Percentiles rank a stretch among this genome's conserved stretches.
Evolutionary conservation across 2,329 filamentous ascomycete species (phyloP).

Genomic region (Myriangium duriaei): DNA sequence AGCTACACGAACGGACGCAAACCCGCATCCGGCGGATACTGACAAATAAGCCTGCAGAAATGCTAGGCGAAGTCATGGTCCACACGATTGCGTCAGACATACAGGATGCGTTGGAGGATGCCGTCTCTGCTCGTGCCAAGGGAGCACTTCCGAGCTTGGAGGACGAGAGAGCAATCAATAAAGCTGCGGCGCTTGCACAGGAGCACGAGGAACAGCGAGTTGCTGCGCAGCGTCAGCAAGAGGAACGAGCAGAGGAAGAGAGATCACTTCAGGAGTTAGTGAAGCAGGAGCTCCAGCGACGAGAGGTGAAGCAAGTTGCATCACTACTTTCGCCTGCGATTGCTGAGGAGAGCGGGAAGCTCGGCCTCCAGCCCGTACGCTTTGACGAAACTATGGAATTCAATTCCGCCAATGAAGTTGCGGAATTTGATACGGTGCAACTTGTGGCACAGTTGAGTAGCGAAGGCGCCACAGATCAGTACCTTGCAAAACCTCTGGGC

Average conservation of each 20-base stretch:
- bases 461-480: neutral
- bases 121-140: conserved; percentile 62
- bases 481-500: neutral
- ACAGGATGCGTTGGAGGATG: conserved; percentile 67
- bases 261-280: conserved; percentile 58
- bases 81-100: conserved; percentile 48
- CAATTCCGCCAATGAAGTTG: conserved; percentile 14
- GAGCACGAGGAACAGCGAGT: conserved; percentile 35
- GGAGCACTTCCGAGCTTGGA: conserved; percentile 73
- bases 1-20: conserved; percentile 56
- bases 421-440: conserved; percentile 9
- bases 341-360: neutral
- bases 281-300: conserved; percentile 57
- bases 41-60: conserved; percentile 53
- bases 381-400: conserved; percentile 20
- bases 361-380: conserved; percentile 1
- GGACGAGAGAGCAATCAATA: conserved; percentile 74
- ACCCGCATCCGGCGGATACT: conserved; percentile 60
- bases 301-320: conserved; percentile 32
- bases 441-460: conserved; percentile 1
- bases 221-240: conserved; percentile 25
- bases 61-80: conserved; percentile 53
- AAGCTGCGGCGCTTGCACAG: conserved; percentile 53
- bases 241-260: conserved; percentile 49
- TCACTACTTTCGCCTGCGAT: neutral